These are phyloP conservation scores for Phytophthora fragariaefolia DNA, from an alignment of 352 stramenopile genomes.

Conservation along the genomic window DNA sequence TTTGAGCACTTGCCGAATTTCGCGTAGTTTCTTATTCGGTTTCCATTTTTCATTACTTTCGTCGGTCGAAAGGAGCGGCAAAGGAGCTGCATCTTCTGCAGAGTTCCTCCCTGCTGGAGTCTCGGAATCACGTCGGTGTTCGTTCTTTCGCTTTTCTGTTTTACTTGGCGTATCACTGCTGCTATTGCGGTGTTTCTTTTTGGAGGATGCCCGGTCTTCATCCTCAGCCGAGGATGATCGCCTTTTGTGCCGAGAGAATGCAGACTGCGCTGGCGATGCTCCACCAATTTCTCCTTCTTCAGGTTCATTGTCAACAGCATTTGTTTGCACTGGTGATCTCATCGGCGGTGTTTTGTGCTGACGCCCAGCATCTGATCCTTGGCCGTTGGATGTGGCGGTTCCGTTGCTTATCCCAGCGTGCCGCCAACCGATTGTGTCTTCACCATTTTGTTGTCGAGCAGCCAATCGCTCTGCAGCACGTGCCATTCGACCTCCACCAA, in stretches of 20 bases:
- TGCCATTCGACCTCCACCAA: constrained; percentile 66
- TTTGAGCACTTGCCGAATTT: constrained; percentile 84
- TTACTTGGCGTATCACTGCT: constrained; percentile 44
- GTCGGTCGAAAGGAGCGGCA: constrained; percentile 51
- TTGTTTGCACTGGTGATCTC: constrained; percentile 27
- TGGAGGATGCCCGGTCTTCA: constrained; percentile 26
- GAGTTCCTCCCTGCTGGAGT: constrained; percentile 20
- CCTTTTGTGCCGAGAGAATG: constrained; percentile 44
- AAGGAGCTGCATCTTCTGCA: constrained; percentile 10
- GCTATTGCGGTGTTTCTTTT: constrained; percentile 46
- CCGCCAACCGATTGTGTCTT: constrained; percentile 24
- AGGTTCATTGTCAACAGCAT: constrained; percentile 38
- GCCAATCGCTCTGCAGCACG: constrained; percentile 70
- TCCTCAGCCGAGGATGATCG: constrained; percentile 44
- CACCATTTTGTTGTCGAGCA: constrained; percentile 48
- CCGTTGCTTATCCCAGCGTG: constrained; percentile 27
- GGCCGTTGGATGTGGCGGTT: constrained; percentile 24
- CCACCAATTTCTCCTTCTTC: constrained; percentile 65
- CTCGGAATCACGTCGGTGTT: constrained; percentile 19
- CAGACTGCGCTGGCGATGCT: constrained; percentile 34
- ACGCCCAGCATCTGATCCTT: constrained; percentile 30
- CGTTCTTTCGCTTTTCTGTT: constrained; percentile 45
- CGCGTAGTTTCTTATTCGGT: constrained; percentile 72
- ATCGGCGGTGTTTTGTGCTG: constrained; percentile 44
- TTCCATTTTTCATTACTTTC: constrained; percentile 83